Conservation (phyloP, 441 rosid species). For the Jatropha multifida region DNA sequence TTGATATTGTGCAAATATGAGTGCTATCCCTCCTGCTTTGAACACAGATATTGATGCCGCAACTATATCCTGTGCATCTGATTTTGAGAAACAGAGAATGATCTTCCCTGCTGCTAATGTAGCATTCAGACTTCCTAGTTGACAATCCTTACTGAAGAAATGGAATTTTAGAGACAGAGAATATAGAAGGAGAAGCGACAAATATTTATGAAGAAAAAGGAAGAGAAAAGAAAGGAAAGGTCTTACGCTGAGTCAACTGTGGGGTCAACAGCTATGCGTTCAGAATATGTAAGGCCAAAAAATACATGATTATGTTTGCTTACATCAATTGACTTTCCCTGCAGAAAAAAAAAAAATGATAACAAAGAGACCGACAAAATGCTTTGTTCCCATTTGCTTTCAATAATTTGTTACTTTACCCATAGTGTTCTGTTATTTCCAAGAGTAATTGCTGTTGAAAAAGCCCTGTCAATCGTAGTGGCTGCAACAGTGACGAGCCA, state of each 20-base stretch:
- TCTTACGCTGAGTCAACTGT: conserved; percentile 30
- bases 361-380: background rate
- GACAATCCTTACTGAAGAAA: conserved; percentile 31
- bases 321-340: conserved; percentile 39
- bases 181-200: background rate
- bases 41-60: conserved; percentile 31
- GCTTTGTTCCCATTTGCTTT: background rate
- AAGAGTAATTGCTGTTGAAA: conserved; percentile 29
- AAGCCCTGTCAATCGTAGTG: conserved; percentile 34
- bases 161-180: conserved; percentile 5
- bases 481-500: conserved; percentile 44
- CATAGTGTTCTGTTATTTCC: conserved; percentile 32
- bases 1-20: conserved; percentile 34
- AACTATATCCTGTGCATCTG: conserved; percentile 17
- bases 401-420: conserved; percentile 19
- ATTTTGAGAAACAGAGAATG: conserved; percentile 37
- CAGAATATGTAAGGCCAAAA: conserved; percentile 34
- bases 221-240: background rate
- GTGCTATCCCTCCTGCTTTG: conserved; percentile 38
- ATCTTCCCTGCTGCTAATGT: conserved; percentile 43
- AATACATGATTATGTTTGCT: conserved; percentile 24
- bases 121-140: conserved; percentile 34
- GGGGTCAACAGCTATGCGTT: conserved; percentile 32
- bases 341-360: conserved; percentile 3
- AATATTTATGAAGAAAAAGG: background rate